phyloP scores from a whole-genome alignment of 2,329 filamentous ascomycete genomes.

The Chaetomiaceae sp. region DNA sequence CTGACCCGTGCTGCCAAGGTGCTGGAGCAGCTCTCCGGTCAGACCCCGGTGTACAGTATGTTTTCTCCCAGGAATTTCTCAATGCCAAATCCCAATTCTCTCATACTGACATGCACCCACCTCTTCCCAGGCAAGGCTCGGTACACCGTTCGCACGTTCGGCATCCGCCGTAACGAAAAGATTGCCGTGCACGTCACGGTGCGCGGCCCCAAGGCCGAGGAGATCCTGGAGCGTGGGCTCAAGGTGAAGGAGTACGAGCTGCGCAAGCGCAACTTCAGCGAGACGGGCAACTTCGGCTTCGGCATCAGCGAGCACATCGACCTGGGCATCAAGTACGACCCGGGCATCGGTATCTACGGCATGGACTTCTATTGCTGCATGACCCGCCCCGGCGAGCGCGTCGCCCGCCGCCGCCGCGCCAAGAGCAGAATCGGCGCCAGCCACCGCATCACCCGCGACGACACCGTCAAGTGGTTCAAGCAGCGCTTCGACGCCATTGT shows the following conservation, averaged over 20 bases:
- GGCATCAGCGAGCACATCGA: constrained; percentile 99
- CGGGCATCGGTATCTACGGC: constrained; percentile 96
- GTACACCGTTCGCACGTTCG: constrained; percentile 99
- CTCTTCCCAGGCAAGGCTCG: constrained; percentile 82
- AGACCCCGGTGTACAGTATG: constrained; percentile 99
- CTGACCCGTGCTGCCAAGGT: constrained; percentile 99
- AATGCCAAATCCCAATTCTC: neutral
- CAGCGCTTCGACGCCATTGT: constrained; percentile 95
- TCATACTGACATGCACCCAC: neutral
- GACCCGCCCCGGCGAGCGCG: constrained; percentile 97
- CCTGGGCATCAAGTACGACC: constrained; percentile 99
- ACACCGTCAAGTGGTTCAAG: constrained; percentile 97
- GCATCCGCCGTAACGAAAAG: constrained; percentile 99
- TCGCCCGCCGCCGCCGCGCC: constrained; percentile 87
- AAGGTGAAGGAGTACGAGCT: constrained; percentile 99
- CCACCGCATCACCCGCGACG: constrained; percentile 89
- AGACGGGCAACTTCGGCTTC: constrained; percentile 99
- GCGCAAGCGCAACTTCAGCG: constrained; percentile 98
- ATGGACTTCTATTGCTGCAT: constrained; percentile 99
- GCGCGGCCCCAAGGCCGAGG: constrained; percentile 94
- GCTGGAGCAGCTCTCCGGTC: constrained; percentile 98
- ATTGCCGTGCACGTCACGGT: constrained; percentile 99
- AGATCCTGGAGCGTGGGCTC: constrained; percentile 99
- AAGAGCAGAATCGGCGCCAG: constrained; percentile 78
- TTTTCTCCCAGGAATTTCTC: constrained; percentile 21